Evolutionary conservation across 2,329 filamentous ascomycete species (phyloP).

Genomic region (Diaporthe amygdali): DNA sequence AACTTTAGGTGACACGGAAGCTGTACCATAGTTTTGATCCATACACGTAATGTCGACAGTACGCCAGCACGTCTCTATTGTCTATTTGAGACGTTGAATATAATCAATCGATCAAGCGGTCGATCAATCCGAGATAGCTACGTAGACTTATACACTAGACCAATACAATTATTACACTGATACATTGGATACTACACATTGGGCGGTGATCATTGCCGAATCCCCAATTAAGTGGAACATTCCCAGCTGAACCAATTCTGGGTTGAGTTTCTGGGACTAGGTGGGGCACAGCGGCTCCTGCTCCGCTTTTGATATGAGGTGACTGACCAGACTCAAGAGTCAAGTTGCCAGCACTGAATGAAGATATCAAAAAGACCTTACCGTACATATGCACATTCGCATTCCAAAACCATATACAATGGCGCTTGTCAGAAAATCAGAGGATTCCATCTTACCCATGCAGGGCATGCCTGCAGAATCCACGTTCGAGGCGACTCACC

Average conservation of each 20-base stretch:
- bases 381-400: background rate
- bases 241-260: background rate
- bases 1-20: no score
- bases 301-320: background rate
- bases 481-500: background rate
- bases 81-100: no score
- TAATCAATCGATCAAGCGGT: no score
- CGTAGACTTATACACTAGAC: no score
- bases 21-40: no score
- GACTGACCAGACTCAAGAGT: background rate
- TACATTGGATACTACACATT: no score
- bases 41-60: no score
- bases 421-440: background rate
- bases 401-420: background rate
- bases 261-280: background rate
- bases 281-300: background rate
- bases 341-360: background rate
- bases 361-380: background rate
- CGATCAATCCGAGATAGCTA: no score
- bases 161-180: no score
- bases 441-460: background rate
- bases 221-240: no score
- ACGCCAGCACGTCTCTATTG: no score
- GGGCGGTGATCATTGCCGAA: no score
- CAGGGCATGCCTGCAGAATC: background rate